Percentiles rank a stretch among this genome's conserved stretches.
These are phyloP conservation scores for Pelagomonas calceolata DNA, from an alignment of 108 stramenopile genomes.

Conservation along the genomic window DNA sequence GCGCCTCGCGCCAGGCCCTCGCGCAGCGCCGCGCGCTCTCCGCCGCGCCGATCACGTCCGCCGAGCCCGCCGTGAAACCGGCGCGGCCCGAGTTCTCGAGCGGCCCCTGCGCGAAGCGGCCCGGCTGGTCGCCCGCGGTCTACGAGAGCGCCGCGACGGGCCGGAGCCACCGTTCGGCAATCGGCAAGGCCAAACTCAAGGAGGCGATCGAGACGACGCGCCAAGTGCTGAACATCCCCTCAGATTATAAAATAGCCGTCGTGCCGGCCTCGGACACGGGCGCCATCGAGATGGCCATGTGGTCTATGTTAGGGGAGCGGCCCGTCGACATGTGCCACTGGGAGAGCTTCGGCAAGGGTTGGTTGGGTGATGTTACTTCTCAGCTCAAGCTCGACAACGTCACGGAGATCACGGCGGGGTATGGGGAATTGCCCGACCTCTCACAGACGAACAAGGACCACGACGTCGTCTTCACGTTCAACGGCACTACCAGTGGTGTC, in stretches of 20 bases:
- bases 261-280: slow-evolving; percentile 99
- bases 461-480: slow-evolving; percentile 97
- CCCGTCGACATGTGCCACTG: slow-evolving; percentile 95
- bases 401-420: slow-evolving; percentile 80
- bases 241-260: slow-evolving; percentile 83
- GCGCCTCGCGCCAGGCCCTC: too few species aligned
- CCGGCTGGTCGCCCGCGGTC: slow-evolving; percentile 67
- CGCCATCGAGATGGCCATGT: slow-evolving; percentile 99
- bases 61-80: too few species aligned
- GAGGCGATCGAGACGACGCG: slow-evolving; percentile 88
- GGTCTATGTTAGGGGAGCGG: slow-evolving; percentile 86
- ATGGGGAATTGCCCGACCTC: slow-evolving; percentile 89
- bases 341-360: slow-evolving; percentile 98
- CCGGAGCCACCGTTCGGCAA: slow-evolving; percentile 90
- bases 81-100: too few species aligned
- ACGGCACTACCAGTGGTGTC: slow-evolving; percentile 97
- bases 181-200: slow-evolving; percentile 89
- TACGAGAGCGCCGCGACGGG: slow-evolving; percentile 70
- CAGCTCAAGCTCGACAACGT: slow-evolving; percentile 82
- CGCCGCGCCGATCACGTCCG: too few species aligned
- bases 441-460: slow-evolving; percentile 67
- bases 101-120: slow-evolving; percentile 93
- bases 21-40: too few species aligned
- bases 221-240: slow-evolving; percentile 80
- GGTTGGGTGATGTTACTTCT: slow-evolving; percentile 77